Evolutionary conservation across 2,329 filamentous ascomycete species (phyloP), one percentile per base, ranked within the genome.

Genomic region (Camptophora hylomeconis): DNA sequence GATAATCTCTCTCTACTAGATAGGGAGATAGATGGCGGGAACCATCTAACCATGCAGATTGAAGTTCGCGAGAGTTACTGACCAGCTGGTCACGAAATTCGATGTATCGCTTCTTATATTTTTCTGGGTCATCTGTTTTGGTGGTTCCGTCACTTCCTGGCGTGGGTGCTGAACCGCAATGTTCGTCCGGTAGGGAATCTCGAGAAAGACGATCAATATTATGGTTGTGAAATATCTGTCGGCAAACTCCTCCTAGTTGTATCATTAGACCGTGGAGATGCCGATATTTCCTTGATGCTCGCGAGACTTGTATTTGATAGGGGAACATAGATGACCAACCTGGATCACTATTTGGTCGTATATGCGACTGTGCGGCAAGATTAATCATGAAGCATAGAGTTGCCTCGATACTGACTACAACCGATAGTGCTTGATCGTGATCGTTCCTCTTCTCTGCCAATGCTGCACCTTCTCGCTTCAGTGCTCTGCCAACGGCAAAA

Each of bases 381-480:
- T 59, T 57, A 17, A 65, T 49, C 29, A 62, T 58, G 36, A 62
- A 65, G 34, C 57, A 60, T 21, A 64, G 46, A 22, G 63, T 48
- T 7, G 57, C 54, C 38, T 65, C 61, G 17, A 62, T 50, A 12
- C 40, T 12, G 5, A 38, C 16, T 3, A 39, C 20, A 7, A 44
- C 28, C 7, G 36, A 34, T 24, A 38, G 36, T 10, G 20, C 17
- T 15, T 28, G 25, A 3, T 24, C 18, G n/a, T 28, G 24, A 12
- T 18, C 15, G 7, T 22, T 11, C 13, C 31, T 14, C 29, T 33
- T 12, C 17, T 30, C 13, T 17, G 39, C 31, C 4, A 46, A 28
- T 9, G 26, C 31, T 19, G 46, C 34, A 9, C 57, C 57, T 8
- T 56, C 52, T 44, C 62, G 58, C 39, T 65, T 65, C 14, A 64